These are phyloP conservation scores for Phytophthora multivora DNA, from an alignment of 352 stramenopile genomes.

Conservation along the genomic window DNA sequence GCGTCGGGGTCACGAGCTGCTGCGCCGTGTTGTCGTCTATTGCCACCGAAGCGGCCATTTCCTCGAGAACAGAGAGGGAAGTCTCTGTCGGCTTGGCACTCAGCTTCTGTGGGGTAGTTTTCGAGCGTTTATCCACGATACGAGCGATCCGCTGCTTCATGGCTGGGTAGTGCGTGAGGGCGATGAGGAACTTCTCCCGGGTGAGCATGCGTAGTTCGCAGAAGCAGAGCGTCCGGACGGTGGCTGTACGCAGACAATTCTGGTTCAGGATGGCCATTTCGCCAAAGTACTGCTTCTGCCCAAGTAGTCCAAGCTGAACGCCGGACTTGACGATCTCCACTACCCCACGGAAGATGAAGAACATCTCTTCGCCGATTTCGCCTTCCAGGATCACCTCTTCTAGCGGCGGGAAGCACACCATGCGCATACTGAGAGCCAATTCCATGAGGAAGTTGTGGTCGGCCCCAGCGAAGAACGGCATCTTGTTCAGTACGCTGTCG, in stretches of 20 bases:
- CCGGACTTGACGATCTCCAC: constrained; percentile 71
- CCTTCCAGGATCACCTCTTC: constrained; percentile 84
- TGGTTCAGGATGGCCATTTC: constrained; percentile 85
- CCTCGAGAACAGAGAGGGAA: constrained; percentile 52
- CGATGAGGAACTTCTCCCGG: constrained; percentile 78
- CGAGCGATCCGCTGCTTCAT: constrained; percentile 83
- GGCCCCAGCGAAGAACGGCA: constrained; percentile 78
- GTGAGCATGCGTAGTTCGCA: constrained; percentile 84
- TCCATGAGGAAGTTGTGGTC: constrained; percentile 88
- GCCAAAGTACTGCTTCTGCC: constrained; percentile 85
- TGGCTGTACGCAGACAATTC: constrained; percentile 72
- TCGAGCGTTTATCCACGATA: constrained; percentile 71
- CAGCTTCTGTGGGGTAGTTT: constrained; percentile 37
- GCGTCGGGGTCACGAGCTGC: constrained; percentile 44
- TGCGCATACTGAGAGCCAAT: constrained; percentile 80
- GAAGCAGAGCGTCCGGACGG: constrained; percentile 79
- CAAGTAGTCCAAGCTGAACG: constrained; percentile 66
- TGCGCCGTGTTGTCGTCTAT: constrained; percentile 62
- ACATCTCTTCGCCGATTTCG: constrained; percentile 86
- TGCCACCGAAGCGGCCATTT: constrained; percentile 50
- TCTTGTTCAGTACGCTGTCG: constrained; percentile 81
- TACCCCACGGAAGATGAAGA: constrained; percentile 84
- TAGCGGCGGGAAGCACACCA: constrained; percentile 79
- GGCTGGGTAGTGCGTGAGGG: constrained; percentile 67
- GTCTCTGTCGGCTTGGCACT: constrained; percentile 29